Percentiles rank a stretch among this genome's conserved stretches.
Conservation (phyloP, 1,284 basidiomycete genomes). For the Apiotrichum siamense region DNA sequence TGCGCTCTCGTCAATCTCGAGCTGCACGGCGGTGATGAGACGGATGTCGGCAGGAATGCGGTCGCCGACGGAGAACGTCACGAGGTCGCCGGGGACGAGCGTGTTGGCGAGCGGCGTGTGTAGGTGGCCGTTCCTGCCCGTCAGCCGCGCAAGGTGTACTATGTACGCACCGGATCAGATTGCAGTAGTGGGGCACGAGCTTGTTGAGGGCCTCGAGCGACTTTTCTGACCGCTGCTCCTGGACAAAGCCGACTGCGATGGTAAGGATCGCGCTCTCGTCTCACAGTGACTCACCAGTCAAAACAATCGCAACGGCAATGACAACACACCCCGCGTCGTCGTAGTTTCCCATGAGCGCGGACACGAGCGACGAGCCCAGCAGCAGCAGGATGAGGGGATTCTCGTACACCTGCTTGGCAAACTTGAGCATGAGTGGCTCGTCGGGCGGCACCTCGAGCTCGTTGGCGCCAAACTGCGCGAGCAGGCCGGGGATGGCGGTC, state of each 20-base stretch:
- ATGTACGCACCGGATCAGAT: conserved; percentile 66
- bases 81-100: conserved; percentile 88
- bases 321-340: conserved; percentile 93
- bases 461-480: conserved; percentile 74
- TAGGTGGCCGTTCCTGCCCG: conserved; percentile 58
- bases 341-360: conserved; percentile 82
- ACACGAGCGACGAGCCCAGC: conserved; percentile 79
- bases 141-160: neutral
- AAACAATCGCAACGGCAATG: conserved; percentile 85
- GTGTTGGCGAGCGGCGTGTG: conserved; percentile 82
- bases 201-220: conserved; percentile 91
- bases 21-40: conserved; percentile 66
- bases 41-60: conserved; percentile 90
- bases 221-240: conserved; percentile 91
- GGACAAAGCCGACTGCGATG: conserved; percentile 90
- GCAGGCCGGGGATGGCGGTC: conserved; percentile 61
- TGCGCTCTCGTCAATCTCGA: conserved; percentile 93
- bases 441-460: conserved; percentile 84
- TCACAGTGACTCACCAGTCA: conserved; percentile 80
- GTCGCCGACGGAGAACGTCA: conserved; percentile 80
- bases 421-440: conserved; percentile 76
- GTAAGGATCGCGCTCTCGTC: too few species aligned
- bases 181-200: conserved; percentile 92
- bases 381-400: conserved; percentile 84
- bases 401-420: conserved; percentile 82